phyloP scores from a whole-genome alignment of 768 basidiomycete genomes.

The Trametopsis cervina region DNA sequence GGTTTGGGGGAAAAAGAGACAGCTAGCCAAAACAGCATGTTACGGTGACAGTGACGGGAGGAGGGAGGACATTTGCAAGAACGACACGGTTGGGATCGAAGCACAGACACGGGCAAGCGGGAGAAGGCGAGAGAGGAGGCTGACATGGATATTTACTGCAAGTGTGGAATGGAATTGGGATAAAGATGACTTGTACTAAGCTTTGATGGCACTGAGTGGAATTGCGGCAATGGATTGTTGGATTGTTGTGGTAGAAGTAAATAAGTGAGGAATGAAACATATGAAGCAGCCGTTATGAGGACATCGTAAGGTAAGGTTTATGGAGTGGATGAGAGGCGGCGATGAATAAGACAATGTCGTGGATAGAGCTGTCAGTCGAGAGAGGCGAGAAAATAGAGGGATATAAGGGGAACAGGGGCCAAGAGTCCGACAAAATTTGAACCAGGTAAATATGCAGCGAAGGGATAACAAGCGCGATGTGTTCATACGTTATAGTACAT shows the following conservation, averaged over 20 bases:
- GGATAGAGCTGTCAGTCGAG: slow-evolving; percentile 10
- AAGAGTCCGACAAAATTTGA: slow-evolving; percentile 16
- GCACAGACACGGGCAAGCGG: slow-evolving; percentile 5
- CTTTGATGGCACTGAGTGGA: slow-evolving; percentile 2
- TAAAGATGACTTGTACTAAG: not conserved
- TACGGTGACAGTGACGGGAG: not conserved
- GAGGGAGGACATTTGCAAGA: slow-evolving; percentile 9
- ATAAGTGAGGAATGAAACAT: slow-evolving; percentile 4
- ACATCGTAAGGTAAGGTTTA: slow-evolving; percentile 14
- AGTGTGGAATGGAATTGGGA: not conserved
- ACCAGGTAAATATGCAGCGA: slow-evolving; percentile 21
- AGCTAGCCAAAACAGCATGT: slow-evolving; percentile 14
- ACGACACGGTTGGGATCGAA: slow-evolving; percentile 5
- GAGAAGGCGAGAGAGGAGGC: not conserved
- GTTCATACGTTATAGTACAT: slow-evolving; percentile 22
- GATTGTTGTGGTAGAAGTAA: slow-evolving; percentile 2
- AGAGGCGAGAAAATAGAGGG: not conserved
- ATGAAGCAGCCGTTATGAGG: slow-evolving; percentile 11
- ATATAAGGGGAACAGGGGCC: slow-evolving; percentile 6
- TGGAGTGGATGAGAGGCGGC: slow-evolving; percentile 6
- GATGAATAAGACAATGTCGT: slow-evolving; percentile 8
- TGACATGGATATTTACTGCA: slow-evolving; percentile 1
- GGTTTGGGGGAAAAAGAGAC: slow-evolving; percentile 7
- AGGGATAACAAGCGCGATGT: slow-evolving; percentile 11
- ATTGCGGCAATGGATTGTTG: slow-evolving; percentile 1